These are phyloP conservation scores for Graphilbum ipis-grandicollis DNA, from an alignment of 2,329 filamentous ascomycete genomes.

Conservation along the genomic window DNA sequence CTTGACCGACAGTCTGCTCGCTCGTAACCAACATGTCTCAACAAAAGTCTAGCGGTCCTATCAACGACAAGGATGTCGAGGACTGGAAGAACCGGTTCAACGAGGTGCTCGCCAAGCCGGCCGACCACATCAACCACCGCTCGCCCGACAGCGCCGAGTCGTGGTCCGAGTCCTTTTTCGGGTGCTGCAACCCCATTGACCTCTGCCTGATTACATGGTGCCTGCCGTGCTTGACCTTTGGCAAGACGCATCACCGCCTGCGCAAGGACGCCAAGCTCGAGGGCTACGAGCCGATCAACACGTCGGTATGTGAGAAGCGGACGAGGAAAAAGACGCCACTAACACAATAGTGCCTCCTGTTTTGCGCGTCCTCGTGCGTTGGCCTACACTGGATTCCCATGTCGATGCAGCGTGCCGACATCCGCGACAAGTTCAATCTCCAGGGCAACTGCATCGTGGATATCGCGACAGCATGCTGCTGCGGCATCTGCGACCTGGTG, in stretches of 20 bases:
- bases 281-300: conserved; percentile 29
- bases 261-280: conserved; percentile 21
- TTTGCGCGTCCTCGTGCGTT: conserved; percentile 22
- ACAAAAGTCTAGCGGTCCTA: conserved; percentile 5
- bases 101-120: conserved; percentile 22
- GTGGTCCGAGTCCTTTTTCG: conserved; percentile 24
- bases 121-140: conserved; percentile 23
- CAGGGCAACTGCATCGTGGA: conserved; percentile 25
- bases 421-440: conserved; percentile 27
- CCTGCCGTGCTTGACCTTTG: conserved; percentile 29
- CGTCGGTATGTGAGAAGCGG: conserved; percentile 18
- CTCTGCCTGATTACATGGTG: conserved; percentile 27
- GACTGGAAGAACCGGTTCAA: conserved; percentile 27
- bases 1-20: no score
- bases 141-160: conserved; percentile 19
- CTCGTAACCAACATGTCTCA: neutral
- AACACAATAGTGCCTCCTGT: conserved; percentile 21
- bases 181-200: conserved; percentile 25
- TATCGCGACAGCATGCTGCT: conserved; percentile 25
- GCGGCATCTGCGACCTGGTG: conserved; percentile 24
- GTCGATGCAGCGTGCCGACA: conserved; percentile 25
- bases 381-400: conserved; percentile 24
- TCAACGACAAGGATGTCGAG: conserved; percentile 24
- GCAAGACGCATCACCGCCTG: conserved; percentile 29
- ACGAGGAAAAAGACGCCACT: neutral